These are phyloP conservation scores for Bacidia rubella DNA, from an alignment of 495 filamentous ascomycete genomes.

Conservation along the genomic window DNA sequence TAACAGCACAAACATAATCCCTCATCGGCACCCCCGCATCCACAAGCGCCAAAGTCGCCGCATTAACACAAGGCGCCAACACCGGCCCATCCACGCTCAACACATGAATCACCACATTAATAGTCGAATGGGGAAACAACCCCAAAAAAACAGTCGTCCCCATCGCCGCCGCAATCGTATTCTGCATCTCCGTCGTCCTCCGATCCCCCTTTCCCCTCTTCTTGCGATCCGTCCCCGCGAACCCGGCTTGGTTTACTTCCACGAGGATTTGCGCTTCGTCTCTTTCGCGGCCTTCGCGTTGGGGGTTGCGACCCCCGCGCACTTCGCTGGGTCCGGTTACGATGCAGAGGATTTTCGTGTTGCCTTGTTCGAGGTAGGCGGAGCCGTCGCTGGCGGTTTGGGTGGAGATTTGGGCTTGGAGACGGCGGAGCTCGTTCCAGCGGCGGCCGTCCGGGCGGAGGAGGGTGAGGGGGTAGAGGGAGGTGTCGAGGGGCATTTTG, in stretches of 20 bases:
- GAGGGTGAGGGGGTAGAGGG: conserved; percentile 69
- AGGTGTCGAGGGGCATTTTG: conserved; percentile 82
- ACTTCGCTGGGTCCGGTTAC: conserved; percentile 69
- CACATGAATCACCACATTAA: conserved; percentile 69
- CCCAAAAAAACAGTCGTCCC: conserved; percentile 62
- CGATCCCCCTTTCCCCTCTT: conserved; percentile 55
- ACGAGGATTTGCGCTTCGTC: conserved; percentile 56
- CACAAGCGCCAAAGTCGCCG: conserved; percentile 78
- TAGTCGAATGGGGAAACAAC: conserved; percentile 79
- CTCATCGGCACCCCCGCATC: conserved; percentile 93
- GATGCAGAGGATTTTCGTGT: conserved; percentile 91
- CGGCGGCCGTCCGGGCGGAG: conserved; percentile 87
- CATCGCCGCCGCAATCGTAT: conserved; percentile 62
- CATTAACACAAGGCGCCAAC: conserved; percentile 81
- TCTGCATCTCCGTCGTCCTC: conserved; percentile 64
- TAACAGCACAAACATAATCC: conserved; percentile 80
- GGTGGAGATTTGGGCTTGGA: conserved; percentile 80
- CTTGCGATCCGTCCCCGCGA: conserved; percentile 78
- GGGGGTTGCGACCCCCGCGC: conserved; percentile 25
- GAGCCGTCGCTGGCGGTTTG: conserved; percentile 84
- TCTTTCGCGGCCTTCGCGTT: conserved; percentile 32
- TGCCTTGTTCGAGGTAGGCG: conserved; percentile 85
- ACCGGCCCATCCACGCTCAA: conserved; percentile 86
- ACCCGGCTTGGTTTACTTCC: conserved; percentile 74
- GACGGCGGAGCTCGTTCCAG: conserved; percentile 92